These are phyloP conservation scores for Phytomonas sp. DNA, from an alignment of 208 protist species.

Conservation along the genomic window DNA sequence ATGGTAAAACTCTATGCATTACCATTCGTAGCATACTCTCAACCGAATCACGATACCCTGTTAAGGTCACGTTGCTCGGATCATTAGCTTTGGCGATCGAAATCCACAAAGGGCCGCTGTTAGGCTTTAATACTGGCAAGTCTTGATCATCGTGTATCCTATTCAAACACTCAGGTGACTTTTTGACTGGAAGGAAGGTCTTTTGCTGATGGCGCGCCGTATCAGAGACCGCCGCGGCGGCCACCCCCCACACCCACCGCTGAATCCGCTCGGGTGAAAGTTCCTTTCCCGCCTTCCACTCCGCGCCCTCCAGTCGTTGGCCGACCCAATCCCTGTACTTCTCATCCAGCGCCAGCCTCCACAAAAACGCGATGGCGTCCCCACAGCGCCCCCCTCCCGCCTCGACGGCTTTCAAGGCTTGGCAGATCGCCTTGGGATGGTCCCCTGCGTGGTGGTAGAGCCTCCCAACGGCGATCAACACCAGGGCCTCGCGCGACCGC, in stretches of 20 bases:
- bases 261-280: constrained; percentile 10
- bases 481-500: constrained; percentile 66
- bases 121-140: constrained; percentile 10
- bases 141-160: neutral
- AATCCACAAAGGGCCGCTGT: constrained; percentile 58
- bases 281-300: constrained; percentile 6
- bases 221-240: constrained; percentile 16
- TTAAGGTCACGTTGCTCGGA: constrained; percentile 56
- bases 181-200: neutral
- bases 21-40: constrained; percentile 57
- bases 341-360: constrained; percentile 31
- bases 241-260: constrained; percentile 9
- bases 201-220: constrained; percentile 7
- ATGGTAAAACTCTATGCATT: constrained; percentile 8
- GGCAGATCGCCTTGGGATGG: constrained; percentile 42
- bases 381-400: constrained; percentile 26
- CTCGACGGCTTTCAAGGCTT: constrained; percentile 58
- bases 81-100: constrained; percentile 40
- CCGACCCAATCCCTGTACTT: constrained; percentile 18
- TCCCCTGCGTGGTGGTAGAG: constrained; percentile 59
- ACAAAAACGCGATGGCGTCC: constrained; percentile 63
- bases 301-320: constrained; percentile 13
- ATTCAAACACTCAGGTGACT: neutral
- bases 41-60: constrained; percentile 49
- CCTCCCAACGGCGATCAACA: constrained; percentile 48